Conservation (phyloP, 1,139 yeast species). For the Magnusiomyces suaveolens region DNA sequence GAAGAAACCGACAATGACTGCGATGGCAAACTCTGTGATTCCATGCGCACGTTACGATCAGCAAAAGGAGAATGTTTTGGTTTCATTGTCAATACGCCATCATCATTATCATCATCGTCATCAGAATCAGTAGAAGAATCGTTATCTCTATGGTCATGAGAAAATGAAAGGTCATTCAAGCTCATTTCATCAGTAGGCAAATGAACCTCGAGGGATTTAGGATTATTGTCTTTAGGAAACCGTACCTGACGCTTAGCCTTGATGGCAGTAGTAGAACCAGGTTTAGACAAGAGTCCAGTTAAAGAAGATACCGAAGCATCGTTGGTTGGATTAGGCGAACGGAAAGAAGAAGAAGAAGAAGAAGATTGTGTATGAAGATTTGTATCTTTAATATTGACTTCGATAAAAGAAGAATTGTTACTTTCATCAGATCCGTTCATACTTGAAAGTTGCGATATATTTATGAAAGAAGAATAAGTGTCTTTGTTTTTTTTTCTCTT, state of each 20-base stretch:
- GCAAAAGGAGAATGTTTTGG: not conserved
- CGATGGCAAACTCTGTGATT: too few species aligned
- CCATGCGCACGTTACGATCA: too few species aligned
- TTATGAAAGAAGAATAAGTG: too few species aligned
- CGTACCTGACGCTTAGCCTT: slow-evolving; percentile 22
- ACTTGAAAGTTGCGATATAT: too few species aligned
- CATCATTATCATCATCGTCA: slow-evolving; percentile 10
- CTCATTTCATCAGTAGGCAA: slow-evolving; percentile 22
- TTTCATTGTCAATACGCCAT: not conserved
- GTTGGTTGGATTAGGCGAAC: not conserved
- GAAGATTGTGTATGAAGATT: not conserved
- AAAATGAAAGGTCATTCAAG: not conserved
- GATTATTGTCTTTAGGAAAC: slow-evolving; percentile 26
- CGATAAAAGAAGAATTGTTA: not conserved
- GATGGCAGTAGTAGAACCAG: not conserved
- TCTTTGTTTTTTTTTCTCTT: too few species aligned
- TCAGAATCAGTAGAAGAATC: not conserved
- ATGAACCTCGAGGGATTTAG: slow-evolving; percentile 21
- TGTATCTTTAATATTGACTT: not conserved
- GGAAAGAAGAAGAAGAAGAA: not conserved
- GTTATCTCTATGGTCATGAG: too few species aligned
- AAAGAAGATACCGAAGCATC: not conserved
- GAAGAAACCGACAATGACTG: too few species aligned
- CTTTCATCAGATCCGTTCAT: not conserved
- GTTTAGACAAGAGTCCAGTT: not conserved